Conservation (phyloP, 2,329 filamentous ascomycete species). For the Diaporthe longicolla region DNA sequence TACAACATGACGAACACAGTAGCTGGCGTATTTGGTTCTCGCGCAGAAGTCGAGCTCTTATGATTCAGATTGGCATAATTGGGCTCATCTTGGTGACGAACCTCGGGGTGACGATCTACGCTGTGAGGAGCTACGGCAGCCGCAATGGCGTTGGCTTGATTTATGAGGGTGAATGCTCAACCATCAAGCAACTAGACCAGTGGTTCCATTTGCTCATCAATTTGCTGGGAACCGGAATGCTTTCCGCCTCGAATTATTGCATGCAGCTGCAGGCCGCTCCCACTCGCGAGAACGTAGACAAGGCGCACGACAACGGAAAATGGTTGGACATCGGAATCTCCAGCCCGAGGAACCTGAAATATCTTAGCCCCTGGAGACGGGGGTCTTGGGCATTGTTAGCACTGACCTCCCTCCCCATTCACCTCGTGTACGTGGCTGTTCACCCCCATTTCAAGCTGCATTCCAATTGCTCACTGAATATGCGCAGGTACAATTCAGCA, state of each 20-base stretch:
- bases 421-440: conserved; percentile 40
- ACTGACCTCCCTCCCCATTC: conserved; percentile 43
- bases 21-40: conserved; percentile 44
- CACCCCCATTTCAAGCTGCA: too few relatives aligned
- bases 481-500: conserved; percentile 39
- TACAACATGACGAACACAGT: conserved; percentile 4
- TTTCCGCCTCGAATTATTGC: conserved; percentile 54
- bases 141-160: conserved; percentile 47
- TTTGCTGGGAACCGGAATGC: conserved; percentile 48
- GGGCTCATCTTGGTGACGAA: conserved; percentile 46
- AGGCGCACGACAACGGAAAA: conserved; percentile 32
- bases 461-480: not conserved
- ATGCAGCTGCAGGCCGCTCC: conserved; percentile 54
- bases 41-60: conserved; percentile 43
- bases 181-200: conserved; percentile 32
- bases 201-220: conserved; percentile 52
- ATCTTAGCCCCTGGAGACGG: conserved; percentile 35
- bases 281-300: conserved; percentile 50
- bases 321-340: conserved; percentile 44
- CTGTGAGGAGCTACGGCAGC: conserved; percentile 40
- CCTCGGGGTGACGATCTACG: conserved; percentile 44
- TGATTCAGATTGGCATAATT: conserved; percentile 48
- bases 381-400: conserved; percentile 39
- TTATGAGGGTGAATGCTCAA: conserved; percentile 48
- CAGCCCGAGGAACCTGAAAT: conserved; percentile 38